Base-by-base conservation (phyloP, 805 yeast genomes). In the Deakozyma indianensis region DNA sequence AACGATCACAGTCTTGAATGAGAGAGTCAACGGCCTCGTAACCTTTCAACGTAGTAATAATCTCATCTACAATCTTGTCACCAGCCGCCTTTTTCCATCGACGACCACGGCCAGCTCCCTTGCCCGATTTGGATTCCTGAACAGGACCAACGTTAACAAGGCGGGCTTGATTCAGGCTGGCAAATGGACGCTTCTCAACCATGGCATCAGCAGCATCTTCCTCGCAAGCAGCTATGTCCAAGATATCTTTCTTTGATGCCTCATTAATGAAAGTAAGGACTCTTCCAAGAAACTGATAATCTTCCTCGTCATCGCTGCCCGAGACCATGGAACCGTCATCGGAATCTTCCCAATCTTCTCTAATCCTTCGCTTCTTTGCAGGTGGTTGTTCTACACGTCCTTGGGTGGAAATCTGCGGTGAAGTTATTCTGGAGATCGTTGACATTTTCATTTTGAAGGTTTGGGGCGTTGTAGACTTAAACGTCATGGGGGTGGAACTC, bases 21-120 rank as follows among this genome's bases (percentile, higher is more conserved):
- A 92, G 68, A n/a, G 94, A 81, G 54, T 90, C 97, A 41, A 92
- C 95, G 0, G 98, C 97, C 50, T 79, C 80, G 60, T 92, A 92
- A 3, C 97, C 97, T 55, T 78, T 76, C 50, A 92, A 68, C 15
- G 86, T 80, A 50, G 72, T 66, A 42, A 74, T 74, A 3, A 88
- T 74, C 35, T 75, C 80, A 51, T 81, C 90, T 21, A 86, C 73
- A 43, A 85, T 70, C 56, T 76, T 74, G 53, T 81, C 81, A 9
- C 96, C 95, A 41, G 76, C 74, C 3, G 80, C 69, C 58, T 75
- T 77, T 46, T 63, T 69, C 46, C 65, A 67, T 41, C 65, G 66
- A 46, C 59, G 62, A 45, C 55, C 59, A 35, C 58, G 51, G 20
- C 59, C 56, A 18, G 49, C 53, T 45, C 59, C 62, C 46, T 54